A percentile compares a stretch with the other conserved stretches of the same genome.
phyloP scores from a whole-genome alignment of 139 green algal genomes.

The Desmodesmus armatus region DNA sequence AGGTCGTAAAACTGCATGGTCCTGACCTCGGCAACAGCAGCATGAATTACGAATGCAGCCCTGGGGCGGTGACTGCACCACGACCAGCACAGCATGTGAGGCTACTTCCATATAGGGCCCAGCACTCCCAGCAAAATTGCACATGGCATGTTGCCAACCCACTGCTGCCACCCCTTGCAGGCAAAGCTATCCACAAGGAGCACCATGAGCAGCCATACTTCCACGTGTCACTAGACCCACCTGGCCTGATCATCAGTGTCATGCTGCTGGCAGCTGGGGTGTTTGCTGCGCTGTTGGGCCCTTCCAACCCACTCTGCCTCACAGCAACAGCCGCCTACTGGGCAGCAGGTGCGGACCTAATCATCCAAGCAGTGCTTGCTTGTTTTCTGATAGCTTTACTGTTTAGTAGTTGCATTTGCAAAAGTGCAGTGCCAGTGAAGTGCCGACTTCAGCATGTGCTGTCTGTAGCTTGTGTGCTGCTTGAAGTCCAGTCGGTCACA shows the following conservation, averaged over 20 bases:
- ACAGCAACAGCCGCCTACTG: slow-evolving; percentile 49
- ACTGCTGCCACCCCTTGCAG: slow-evolving; percentile 20
- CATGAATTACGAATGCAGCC: no score
- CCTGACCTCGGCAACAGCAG: no score
- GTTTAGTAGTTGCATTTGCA: background rate
- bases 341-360: background rate
- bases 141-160: no score
- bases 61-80: no score
- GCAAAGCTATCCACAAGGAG: slow-evolving; percentile 43
- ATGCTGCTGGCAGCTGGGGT: slow-evolving; percentile 35
- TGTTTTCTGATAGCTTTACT: background rate
- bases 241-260: slow-evolving; percentile 32
- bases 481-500: background rate
- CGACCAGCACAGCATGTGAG: no score
- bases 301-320: background rate
- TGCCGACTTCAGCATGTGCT: background rate
- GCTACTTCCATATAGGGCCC: no score
- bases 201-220: slow-evolving; percentile 44
- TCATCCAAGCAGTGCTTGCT: background rate
- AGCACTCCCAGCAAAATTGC: no score
- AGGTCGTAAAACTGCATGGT: no score
- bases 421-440: background rate
- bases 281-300: slow-evolving; percentile 18
- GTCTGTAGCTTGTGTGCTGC: background rate
- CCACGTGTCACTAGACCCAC: slow-evolving; percentile 46